Conservation (phyloP, 1,284 basidiomycete species). For the Fomitiporia mediterranea region DNA sequence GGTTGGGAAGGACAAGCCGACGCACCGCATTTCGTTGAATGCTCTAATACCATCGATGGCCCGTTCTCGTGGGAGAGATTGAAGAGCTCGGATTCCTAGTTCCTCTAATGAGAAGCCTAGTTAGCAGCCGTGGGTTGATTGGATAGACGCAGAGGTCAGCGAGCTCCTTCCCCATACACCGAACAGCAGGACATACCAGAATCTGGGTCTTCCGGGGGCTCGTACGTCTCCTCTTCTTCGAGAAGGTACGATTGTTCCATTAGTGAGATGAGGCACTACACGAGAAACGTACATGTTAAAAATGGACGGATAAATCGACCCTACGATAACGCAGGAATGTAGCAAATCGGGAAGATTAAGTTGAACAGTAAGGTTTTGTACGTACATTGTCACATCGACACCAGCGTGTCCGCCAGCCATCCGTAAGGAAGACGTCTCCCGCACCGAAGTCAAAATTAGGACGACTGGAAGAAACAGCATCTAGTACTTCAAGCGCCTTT, state of each 20-base stretch:
- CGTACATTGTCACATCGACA: slow-evolving; percentile 61
- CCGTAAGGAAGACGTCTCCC: slow-evolving; percentile 69
- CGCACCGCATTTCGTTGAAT: slow-evolving; percentile 74
- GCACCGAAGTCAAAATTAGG: slow-evolving; percentile 33
- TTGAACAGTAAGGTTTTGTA: slow-evolving; percentile 15
- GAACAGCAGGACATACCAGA: slow-evolving; percentile 43
- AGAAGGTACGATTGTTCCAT: slow-evolving; percentile 52
- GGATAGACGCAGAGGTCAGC: background rate
- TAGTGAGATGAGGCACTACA: slow-evolving; percentile 53
- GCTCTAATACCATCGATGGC: slow-evolving; percentile 77
- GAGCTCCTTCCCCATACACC: background rate
- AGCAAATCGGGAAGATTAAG: background rate
- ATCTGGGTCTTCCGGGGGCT: slow-evolving; percentile 78
- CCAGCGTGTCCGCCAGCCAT: slow-evolving; percentile 69
- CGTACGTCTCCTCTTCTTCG: slow-evolving; percentile 76
- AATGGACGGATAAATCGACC: slow-evolving; percentile 11
- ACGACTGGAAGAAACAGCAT: background rate
- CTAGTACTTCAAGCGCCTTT: slow-evolving; percentile 20
- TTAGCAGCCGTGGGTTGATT: slow-evolving; percentile 33
- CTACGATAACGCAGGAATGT: background rate
- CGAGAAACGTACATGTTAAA: slow-evolving; percentile 8
- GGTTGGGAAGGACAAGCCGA: slow-evolving; percentile 7
- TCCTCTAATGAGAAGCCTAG: slow-evolving; percentile 61
- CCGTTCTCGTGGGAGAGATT: slow-evolving; percentile 63
- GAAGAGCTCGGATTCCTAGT: slow-evolving; percentile 70